These are phyloP conservation scores for Diaporthe amygdali DNA, from an alignment of 2,329 filamentous ascomycete genomes.

Conservation along the genomic window DNA sequence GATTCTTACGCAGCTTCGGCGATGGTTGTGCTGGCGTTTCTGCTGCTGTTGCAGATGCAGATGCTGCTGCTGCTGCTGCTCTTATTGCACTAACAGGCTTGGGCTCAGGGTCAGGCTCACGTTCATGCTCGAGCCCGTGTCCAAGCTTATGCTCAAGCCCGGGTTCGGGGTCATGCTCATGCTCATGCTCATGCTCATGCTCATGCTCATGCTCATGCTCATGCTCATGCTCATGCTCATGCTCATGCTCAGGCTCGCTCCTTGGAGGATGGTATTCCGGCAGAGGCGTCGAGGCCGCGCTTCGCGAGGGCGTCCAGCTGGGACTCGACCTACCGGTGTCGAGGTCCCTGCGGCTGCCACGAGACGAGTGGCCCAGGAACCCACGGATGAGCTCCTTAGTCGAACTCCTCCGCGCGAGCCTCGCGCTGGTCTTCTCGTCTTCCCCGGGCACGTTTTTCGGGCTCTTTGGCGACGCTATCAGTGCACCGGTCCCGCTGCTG, in stretches of 20 bases:
- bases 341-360: not conserved
- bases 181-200: not conserved
- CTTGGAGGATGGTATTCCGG: not conserved
- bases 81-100: not conserved
- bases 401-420: not conserved
- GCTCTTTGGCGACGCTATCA: not conserved
- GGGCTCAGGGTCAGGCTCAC: not conserved
- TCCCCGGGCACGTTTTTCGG: not conserved
- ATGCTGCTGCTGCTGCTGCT: not conserved
- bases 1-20: not conserved
- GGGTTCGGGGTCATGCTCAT: not conserved
- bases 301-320: slow-evolving; percentile 3
- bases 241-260: not conserved
- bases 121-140: not conserved
- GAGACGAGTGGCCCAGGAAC: not conserved
- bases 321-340: not conserved
- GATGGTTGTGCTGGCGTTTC: not conserved
- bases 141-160: not conserved
- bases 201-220: not conserved
- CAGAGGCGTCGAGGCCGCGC: slow-evolving; percentile 4
- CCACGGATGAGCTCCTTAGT: slow-evolving; percentile 4
- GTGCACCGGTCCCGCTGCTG: not conserved
- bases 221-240: not conserved
- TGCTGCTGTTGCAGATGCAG: not conserved
- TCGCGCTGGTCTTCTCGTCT: not conserved